Percentiles rank a stretch among this genome's conserved stretches.
These are phyloP conservation scores for Pisolithus tinctorius DNA, from an alignment of 768 basidiomycete species.

Conservation along the genomic window DNA sequence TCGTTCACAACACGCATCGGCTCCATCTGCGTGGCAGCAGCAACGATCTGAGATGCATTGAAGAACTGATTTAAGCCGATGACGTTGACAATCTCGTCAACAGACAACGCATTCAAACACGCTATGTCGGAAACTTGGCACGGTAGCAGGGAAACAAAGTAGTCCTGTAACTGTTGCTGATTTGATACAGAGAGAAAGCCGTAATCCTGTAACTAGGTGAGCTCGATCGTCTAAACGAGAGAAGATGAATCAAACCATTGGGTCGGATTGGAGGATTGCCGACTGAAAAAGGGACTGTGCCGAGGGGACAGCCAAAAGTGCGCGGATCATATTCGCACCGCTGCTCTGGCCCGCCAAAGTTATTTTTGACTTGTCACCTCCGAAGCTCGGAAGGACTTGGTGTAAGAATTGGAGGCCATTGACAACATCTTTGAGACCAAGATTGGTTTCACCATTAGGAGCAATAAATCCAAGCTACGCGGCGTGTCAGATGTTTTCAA, in stretches of 20 bases:
- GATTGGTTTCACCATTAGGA: constrained; percentile 63
- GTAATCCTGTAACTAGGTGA: constrained; percentile 45
- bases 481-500: background rate
- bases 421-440: constrained; percentile 64
- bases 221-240: background rate
- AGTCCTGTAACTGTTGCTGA: constrained; percentile 46
- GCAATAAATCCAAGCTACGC: constrained; percentile 69
- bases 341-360: constrained; percentile 80
- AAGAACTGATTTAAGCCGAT: constrained; percentile 43
- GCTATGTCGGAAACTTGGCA: constrained; percentile 40
- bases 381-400: constrained; percentile 52
- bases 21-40: constrained; percentile 37
- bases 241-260: constrained; percentile 50
- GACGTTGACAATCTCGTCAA: constrained; percentile 42
- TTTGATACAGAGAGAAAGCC: constrained; percentile 55
- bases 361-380: constrained; percentile 57
- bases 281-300: constrained; percentile 67
- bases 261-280: constrained; percentile 82
- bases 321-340: constrained; percentile 72
- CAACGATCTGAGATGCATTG: constrained; percentile 39
- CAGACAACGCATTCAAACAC: constrained; percentile 46
- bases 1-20: constrained; percentile 67
- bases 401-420: constrained; percentile 59
- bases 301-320: constrained; percentile 66
- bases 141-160: constrained; percentile 41